phyloP scores from a whole-genome alignment of 305 asterid species.

The Withania somnifera region DNA sequence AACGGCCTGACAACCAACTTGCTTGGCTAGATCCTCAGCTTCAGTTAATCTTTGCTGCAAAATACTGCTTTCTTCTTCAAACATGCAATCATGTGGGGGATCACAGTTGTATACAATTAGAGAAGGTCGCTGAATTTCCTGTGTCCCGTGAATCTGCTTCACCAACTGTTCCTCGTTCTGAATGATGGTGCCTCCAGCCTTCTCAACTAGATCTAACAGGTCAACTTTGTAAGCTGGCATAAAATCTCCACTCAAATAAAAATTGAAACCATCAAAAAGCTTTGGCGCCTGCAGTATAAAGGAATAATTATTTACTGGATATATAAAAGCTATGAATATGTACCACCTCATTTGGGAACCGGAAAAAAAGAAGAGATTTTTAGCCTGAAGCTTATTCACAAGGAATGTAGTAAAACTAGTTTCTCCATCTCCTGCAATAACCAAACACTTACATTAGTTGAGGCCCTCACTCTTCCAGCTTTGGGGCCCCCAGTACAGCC shows the following conservation, averaged over 20 bases:
- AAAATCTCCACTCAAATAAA: slow-evolving; percentile 49
- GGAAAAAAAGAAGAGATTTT: neutral
- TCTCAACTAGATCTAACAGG: slow-evolving; percentile 44
- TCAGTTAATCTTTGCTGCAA: slow-evolving; percentile 26
- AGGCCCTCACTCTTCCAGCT: slow-evolving; percentile 61
- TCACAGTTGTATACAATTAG: slow-evolving; percentile 50
- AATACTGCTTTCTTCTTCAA: slow-evolving; percentile 21
- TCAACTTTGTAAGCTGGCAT: slow-evolving; percentile 44
- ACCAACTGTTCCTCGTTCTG: slow-evolving; percentile 33
- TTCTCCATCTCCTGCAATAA: neutral
- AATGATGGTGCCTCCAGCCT: slow-evolving; percentile 53
- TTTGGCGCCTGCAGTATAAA: slow-evolving; percentile 50
- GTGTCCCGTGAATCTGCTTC: slow-evolving; percentile 6
- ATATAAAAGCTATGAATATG: neutral
- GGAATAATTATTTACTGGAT: neutral
- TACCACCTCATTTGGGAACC: neutral
- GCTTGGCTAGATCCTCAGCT: slow-evolving; percentile 34
- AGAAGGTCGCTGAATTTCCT: slow-evolving; percentile 5
- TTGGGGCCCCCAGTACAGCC: slow-evolving; percentile 64
- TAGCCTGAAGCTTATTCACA: neutral
- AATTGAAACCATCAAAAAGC: slow-evolving; percentile 50
- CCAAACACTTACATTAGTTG: slow-evolving; percentile 34
- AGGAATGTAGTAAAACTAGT: neutral
- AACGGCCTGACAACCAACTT: slow-evolving; percentile 23
- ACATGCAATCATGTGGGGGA: slow-evolving; percentile 20